These are phyloP conservation scores for Phanerochaete sordida DNA, from an alignment of 768 basidiomycete species.

Conservation along the genomic window DNA sequence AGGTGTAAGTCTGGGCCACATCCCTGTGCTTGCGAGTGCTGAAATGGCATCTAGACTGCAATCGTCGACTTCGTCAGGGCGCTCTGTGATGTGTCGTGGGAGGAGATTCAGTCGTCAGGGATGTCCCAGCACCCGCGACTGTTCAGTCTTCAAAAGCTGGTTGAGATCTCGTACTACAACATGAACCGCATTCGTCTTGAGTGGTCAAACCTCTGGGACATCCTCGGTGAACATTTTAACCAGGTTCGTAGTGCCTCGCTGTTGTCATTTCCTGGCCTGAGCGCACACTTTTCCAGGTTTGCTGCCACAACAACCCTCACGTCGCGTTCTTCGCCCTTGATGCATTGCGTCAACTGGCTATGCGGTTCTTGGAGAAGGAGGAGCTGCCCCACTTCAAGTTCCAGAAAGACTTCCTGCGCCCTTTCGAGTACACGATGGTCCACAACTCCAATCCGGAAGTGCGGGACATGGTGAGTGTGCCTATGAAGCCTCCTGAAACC, in stretches of 20 bases:
- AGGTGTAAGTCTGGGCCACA: slow-evolving; percentile 88
- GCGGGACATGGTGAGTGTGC: slow-evolving; percentile 77
- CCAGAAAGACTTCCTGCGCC: slow-evolving; percentile 97
- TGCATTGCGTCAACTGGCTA: slow-evolving; percentile 92
- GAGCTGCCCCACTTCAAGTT: slow-evolving; percentile 98
- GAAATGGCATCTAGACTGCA: slow-evolving; percentile 72
- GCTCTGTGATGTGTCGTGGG: slow-evolving; percentile 96
- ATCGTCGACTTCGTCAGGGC: slow-evolving; percentile 98
- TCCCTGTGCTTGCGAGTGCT: too few relatives aligned
- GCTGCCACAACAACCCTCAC: slow-evolving; percentile 95
- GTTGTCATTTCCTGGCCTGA: not conserved
- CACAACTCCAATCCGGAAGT: slow-evolving; percentile 95
- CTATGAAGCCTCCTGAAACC: too few relatives aligned
- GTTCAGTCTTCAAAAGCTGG: slow-evolving; percentile 96
- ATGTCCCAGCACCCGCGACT: slow-evolving; percentile 90
- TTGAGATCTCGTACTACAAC: slow-evolving; percentile 99
- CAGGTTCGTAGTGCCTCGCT: slow-evolving; percentile 53
- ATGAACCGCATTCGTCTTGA: slow-evolving; percentile 98
- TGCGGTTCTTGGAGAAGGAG: slow-evolving; percentile 99
- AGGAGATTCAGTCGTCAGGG: slow-evolving; percentile 97
- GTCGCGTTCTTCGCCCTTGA: slow-evolving; percentile 97
- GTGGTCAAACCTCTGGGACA: slow-evolving; percentile 98
- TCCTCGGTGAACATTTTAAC: slow-evolving; percentile 97
- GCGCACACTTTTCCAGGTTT: slow-evolving; percentile 58
- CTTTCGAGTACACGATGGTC: slow-evolving; percentile 97